These are phyloP conservation scores for Hsuehochloa calcarea DNA, from an alignment of 176 grass and related monocot genomes.

Conservation along the genomic window DNA sequence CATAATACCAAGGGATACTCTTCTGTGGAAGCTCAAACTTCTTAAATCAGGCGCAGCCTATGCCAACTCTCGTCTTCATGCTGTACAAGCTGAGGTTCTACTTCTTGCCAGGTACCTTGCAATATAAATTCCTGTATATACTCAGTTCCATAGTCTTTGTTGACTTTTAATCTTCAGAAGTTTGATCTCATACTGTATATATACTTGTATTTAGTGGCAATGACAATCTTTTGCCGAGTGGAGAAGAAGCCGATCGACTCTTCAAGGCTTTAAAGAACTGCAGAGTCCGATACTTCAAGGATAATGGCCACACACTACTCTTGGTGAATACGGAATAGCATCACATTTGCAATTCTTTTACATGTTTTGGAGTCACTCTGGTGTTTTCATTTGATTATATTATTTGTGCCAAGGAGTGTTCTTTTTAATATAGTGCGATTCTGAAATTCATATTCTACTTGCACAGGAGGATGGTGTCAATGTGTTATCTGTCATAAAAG, in stretches of 20 bases:
- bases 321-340: constrained; percentile 42
- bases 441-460: not conserved
- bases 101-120: constrained; percentile 75
- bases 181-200: constrained; percentile 20
- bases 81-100: constrained; percentile 83
- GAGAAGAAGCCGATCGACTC: constrained; percentile 82
- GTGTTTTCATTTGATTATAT: not conserved
- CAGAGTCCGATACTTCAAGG: constrained; percentile 87
- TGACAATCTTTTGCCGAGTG: constrained; percentile 85
- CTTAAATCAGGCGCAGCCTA: constrained; percentile 86
- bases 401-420: not conserved
- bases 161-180: not conserved
- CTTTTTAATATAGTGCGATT: not conserved
- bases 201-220: constrained; percentile 61
- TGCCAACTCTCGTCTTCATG: constrained; percentile 85
- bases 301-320: constrained; percentile 86
- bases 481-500: constrained; percentile 67
- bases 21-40: constrained; percentile 91
- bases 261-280: constrained; percentile 76
- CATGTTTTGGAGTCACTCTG: not conserved
- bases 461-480: constrained; percentile 81
- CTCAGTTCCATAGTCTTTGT: not conserved
- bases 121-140: too few species aligned
- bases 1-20: constrained; percentile 88
- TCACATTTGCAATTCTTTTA: not conserved